phyloP scores from a whole-genome alignment of 2,329 filamentous ascomycete species.

The Pseudogymnoascus sp. region DNA sequence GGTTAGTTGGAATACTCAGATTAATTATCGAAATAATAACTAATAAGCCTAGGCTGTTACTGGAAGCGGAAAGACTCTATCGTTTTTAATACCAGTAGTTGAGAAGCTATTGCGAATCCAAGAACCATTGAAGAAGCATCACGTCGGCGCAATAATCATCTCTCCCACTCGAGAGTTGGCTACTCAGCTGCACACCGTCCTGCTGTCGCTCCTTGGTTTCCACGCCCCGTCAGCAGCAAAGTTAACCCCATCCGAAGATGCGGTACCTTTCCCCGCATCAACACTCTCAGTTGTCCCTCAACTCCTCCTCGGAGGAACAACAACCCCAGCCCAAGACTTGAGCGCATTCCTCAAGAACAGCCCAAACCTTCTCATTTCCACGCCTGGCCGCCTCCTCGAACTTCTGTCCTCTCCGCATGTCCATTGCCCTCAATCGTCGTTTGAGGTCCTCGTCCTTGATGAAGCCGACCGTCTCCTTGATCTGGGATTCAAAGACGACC shows the following conservation, averaged over 20 bases:
- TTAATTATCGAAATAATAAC: not conserved
- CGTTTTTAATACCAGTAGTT: constrained; percentile 75
- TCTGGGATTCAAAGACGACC: constrained; percentile 83
- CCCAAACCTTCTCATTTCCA: constrained; percentile 83
- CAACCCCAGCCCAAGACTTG: constrained; percentile 75
- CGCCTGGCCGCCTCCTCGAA: constrained; percentile 82
- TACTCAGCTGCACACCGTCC: constrained; percentile 77
- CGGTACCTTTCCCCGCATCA: constrained; percentile 39
- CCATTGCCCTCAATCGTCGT: constrained; percentile 77
- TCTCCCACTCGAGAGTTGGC: constrained; percentile 91
- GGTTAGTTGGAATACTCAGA: constrained; percentile 30
- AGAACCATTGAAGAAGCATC: constrained; percentile 78
- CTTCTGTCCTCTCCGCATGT: constrained; percentile 80
- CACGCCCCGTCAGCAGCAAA: constrained; percentile 68
- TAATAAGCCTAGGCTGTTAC: constrained; percentile 58
- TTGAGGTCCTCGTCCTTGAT: constrained; percentile 86
- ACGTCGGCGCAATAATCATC: constrained; percentile 84
- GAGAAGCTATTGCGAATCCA: constrained; percentile 73
- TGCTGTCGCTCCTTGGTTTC: constrained; percentile 69
- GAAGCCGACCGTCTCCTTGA: constrained; percentile 91
- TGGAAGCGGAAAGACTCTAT: constrained; percentile 81
- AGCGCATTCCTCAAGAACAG: constrained; percentile 74
- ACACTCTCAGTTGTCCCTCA: constrained; percentile 66
- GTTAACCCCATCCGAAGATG: constrained; percentile 46
- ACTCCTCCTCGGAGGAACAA: constrained; percentile 75